phyloP scores from a whole-genome alignment of 371 early-diverging fungal species.

The Mortierella sp. region DNA sequence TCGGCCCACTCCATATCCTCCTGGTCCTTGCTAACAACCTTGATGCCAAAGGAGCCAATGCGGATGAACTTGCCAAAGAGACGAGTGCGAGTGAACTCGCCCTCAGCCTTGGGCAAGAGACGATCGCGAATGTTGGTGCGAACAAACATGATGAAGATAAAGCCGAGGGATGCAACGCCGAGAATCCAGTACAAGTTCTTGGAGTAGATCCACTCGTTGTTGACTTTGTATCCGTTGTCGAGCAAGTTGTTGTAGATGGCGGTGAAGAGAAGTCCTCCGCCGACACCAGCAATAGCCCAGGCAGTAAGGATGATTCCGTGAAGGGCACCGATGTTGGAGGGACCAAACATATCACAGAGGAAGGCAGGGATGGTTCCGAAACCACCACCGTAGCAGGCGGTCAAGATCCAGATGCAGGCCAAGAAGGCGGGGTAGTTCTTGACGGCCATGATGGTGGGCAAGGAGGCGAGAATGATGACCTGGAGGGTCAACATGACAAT shows the following conservation, averaged over 20 bases:
- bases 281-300: slow-evolving; percentile 75
- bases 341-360: slow-evolving; percentile 79
- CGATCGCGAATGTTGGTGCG: slow-evolving; percentile 51
- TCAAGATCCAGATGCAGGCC: slow-evolving; percentile 62
- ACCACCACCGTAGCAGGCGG: slow-evolving; percentile 73
- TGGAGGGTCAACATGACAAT: slow-evolving; percentile 67
- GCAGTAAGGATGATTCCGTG: slow-evolving; percentile 73
- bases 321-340: slow-evolving; percentile 74
- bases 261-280: slow-evolving; percentile 75
- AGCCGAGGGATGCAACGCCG: slow-evolving; percentile 40
- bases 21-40: slow-evolving; percentile 36
- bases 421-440: slow-evolving; percentile 66
- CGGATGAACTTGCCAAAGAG: slow-evolving; percentile 38
- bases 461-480: slow-evolving; percentile 61
- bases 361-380: slow-evolving; percentile 82
- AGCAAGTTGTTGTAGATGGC: slow-evolving; percentile 63
- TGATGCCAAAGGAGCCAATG: slow-evolving; percentile 38
- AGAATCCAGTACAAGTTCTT: slow-evolving; percentile 58
- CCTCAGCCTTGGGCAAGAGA: slow-evolving; percentile 43
- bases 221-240: slow-evolving; percentile 34
- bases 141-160: slow-evolving; percentile 44
- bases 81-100: slow-evolving; percentile 47
- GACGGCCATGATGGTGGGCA: slow-evolving; percentile 65
- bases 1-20: slow-evolving; percentile 56
- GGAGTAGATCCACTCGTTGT: slow-evolving; percentile 28